These are phyloP conservation scores for Hippophae gyantsensis DNA, from an alignment of 306 rosid species.

Conservation along the genomic window DNA sequence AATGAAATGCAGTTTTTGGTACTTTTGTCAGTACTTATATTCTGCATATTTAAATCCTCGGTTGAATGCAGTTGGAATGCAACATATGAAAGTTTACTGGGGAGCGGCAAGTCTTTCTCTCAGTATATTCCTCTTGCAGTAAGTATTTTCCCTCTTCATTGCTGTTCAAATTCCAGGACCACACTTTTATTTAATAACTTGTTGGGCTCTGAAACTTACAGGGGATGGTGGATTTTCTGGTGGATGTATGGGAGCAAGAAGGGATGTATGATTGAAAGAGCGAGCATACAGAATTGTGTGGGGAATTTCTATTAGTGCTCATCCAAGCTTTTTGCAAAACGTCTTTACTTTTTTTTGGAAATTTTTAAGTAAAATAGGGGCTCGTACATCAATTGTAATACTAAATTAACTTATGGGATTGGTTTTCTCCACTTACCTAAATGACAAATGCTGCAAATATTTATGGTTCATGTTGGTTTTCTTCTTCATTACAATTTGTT, in stretches of 20 bases:
- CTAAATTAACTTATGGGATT: slow-evolving; percentile 1
- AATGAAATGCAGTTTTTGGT: slow-evolving; percentile 22
- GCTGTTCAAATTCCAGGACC: not conserved
- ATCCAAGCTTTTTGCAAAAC: slow-evolving; percentile 14
- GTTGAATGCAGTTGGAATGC: slow-evolving; percentile 93
- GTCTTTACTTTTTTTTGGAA: slow-evolving; percentile 30
- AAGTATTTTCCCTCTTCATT: slow-evolving; percentile 21
- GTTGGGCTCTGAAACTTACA: slow-evolving; percentile 20
- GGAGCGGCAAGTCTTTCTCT: slow-evolving; percentile 78
- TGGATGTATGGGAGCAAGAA: slow-evolving; percentile 89
- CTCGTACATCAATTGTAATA: slow-evolving; percentile 29
- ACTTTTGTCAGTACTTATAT: slow-evolving; percentile 48
- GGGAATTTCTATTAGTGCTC: slow-evolving; percentile 19
- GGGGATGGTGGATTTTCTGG: slow-evolving; percentile 99
- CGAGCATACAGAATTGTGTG: slow-evolving; percentile 20
- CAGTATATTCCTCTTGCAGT: slow-evolving; percentile 76
- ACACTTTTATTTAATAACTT: not conserved
- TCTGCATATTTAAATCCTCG: slow-evolving; percentile 37
- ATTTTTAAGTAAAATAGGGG: slow-evolving; percentile 20
- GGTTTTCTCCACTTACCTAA: slow-evolving; percentile 4
- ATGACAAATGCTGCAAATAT: slow-evolving; percentile 12
- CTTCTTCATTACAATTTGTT: not conserved
- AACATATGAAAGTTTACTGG: slow-evolving; percentile 71
- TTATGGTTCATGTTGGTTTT: not conserved
- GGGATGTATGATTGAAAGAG: slow-evolving; percentile 66